These are phyloP conservation scores for Brassica rapa DNA, from an alignment of 345 rosid species.

Conservation along the genomic window DNA sequence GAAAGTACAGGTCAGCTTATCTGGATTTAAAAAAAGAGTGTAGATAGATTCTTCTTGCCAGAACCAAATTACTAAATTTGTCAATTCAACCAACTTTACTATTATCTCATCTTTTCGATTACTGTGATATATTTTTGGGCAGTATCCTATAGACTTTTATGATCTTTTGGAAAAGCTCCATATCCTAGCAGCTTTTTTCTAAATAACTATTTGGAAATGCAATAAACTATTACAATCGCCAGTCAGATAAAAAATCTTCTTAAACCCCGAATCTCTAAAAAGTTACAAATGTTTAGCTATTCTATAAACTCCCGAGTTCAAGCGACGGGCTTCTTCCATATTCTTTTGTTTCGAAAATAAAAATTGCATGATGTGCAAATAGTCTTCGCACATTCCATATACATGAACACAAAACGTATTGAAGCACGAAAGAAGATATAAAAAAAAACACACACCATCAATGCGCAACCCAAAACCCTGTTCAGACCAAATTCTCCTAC, in stretches of 20 bases:
- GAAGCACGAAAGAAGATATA: constrained; percentile 25
- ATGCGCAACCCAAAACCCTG: constrained; percentile 35
- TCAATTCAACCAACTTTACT: background rate
- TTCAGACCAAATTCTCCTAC: constrained; percentile 36
- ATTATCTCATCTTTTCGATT: constrained; percentile 14
- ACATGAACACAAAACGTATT: constrained; percentile 34
- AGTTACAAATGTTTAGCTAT: background rate
- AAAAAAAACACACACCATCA: constrained; percentile 28
- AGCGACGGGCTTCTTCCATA: background rate
- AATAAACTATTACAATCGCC: background rate
- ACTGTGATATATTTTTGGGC: background rate
- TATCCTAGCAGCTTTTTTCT: background rate
- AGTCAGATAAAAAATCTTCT: background rate
- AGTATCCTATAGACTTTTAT: background rate
- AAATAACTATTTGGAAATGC: background rate
- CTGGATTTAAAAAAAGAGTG: constrained; percentile 3
- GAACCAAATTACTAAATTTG: constrained; percentile 34
- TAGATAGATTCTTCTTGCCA: background rate
- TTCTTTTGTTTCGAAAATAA: background rate
- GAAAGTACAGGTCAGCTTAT: constrained; percentile 37
- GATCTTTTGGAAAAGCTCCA: background rate
- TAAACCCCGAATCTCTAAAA: background rate
- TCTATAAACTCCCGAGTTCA: background rate
- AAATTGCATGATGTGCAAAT: constrained; percentile 10
- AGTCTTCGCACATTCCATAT: constrained; percentile 34